These are phyloP conservation scores for Excoecaria cochinchinensis DNA, from an alignment of 345 rosid genomes.

Conservation along the genomic window DNA sequence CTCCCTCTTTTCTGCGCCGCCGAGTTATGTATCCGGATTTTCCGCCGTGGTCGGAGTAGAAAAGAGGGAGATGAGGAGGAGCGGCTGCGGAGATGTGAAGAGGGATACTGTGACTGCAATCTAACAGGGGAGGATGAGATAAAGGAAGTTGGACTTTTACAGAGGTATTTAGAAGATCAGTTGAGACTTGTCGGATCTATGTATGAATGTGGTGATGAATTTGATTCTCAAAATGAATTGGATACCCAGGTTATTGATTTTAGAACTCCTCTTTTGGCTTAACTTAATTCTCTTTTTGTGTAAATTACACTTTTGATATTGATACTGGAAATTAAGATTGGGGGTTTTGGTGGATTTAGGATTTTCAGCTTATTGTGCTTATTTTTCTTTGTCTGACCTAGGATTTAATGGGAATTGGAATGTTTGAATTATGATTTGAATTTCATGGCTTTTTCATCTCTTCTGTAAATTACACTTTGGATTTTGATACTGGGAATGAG, in stretches of 20 bases:
- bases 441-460: too few species aligned
- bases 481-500: too few species aligned
- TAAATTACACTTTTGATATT: too few species aligned
- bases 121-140: constrained; percentile 20
- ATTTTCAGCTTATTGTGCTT: too few species aligned
- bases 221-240: constrained; percentile 1
- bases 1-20: constrained; percentile 51
- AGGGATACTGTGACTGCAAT: constrained; percentile 39
- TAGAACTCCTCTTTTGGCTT: constrained; percentile 45
- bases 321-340: too few species aligned
- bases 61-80: constrained; percentile 17
- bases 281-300: background rate
- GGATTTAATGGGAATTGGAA: too few species aligned
- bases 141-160: constrained; percentile 43
- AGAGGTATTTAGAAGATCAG: constrained; percentile 72
- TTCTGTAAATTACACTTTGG: too few species aligned
- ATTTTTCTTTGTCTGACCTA: too few species aligned
- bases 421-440: too few species aligned
- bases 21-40: constrained; percentile 44
- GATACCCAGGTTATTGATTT: constrained; percentile 20
- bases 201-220: constrained; percentile 47
- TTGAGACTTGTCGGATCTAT: constrained; percentile 48
- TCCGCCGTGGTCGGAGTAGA: constrained; percentile 21
- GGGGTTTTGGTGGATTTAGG: too few species aligned
- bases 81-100: constrained; percentile 50